These are phyloP conservation scores for Solidago caesia DNA, from an alignment of 129 eudicot genomes.

Conservation along the genomic window DNA sequence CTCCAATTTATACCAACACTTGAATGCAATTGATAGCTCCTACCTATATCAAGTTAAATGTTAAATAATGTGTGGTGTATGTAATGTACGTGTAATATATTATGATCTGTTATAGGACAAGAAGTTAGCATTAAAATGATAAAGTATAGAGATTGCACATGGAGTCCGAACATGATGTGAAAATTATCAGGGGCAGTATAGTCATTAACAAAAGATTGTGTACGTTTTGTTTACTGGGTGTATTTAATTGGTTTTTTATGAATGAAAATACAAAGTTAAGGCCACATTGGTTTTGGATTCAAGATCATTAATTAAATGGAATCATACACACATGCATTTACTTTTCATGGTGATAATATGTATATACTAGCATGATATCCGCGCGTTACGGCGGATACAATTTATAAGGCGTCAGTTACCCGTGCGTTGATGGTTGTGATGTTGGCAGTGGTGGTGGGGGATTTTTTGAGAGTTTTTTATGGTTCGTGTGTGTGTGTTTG, in stretches of 20 bases:
- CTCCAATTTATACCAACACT: not conserved
- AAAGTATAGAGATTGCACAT: not conserved
- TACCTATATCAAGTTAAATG: not conserved
- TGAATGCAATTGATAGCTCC: not conserved
- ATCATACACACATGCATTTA: slow-evolving; percentile 2
- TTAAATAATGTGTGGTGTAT: not conserved
- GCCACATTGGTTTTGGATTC: not conserved
- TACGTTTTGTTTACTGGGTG: not conserved
- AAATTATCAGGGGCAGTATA: not conserved
- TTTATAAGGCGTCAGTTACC: too few species aligned
- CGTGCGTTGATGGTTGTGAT: too few species aligned
- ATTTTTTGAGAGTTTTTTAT: too few species aligned
- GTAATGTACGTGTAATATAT: not conserved
- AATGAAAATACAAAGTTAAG: not conserved
- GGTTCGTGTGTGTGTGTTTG: too few species aligned
- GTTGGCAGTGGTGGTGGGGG: too few species aligned
- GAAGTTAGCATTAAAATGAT: not conserved
- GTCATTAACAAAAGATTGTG: not conserved
- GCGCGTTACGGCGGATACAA: too few species aligned
- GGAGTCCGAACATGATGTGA: slow-evolving; percentile 3
- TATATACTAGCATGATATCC: too few species aligned
- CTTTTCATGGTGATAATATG: slow-evolving; percentile 11
- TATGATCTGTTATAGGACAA: not conserved
- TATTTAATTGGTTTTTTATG: not conserved
- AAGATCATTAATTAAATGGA: not conserved